These are phyloP conservation scores for Hevea brasiliensis DNA, from an alignment of 345 rosid genomes.

Conservation along the genomic window DNA sequence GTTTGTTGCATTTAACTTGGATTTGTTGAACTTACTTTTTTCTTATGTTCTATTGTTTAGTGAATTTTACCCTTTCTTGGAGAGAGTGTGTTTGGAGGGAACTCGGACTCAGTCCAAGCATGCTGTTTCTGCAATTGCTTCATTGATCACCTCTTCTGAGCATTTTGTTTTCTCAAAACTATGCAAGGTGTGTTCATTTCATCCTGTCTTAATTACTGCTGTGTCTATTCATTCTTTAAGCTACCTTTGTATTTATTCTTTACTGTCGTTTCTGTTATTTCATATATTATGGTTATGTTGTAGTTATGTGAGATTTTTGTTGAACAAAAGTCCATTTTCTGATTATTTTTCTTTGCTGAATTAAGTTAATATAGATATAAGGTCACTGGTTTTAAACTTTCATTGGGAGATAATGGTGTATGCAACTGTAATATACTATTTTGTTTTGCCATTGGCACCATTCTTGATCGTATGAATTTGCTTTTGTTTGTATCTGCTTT, in stretches of 20 bases:
- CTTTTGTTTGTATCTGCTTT: too few species aligned
- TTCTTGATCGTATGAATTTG: background rate
- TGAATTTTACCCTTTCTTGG: slow-evolving; percentile 61
- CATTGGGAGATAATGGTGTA: background rate
- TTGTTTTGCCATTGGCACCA: background rate
- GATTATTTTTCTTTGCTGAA: background rate
- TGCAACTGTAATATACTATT: background rate
- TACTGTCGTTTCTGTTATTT: background rate
- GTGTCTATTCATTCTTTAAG: background rate
- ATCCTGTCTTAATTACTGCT: slow-evolving; percentile 4
- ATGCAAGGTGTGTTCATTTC: slow-evolving; percentile 58
- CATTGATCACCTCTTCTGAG: slow-evolving; percentile 54
- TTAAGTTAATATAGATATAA: background rate
- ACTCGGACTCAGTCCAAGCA: slow-evolving; percentile 75
- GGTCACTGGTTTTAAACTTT: background rate
- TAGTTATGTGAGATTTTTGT: background rate
- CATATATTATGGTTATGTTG: background rate
- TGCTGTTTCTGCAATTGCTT: slow-evolving; percentile 83
- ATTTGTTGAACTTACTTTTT: background rate
- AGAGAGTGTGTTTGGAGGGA: slow-evolving; percentile 69
- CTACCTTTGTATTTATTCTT: background rate
- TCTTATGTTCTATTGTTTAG: slow-evolving; percentile 38
- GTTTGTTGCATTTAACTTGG: background rate
- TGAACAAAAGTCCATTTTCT: background rate
- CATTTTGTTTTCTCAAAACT: slow-evolving; percentile 41